Conservation (phyloP, 371 early-diverging fungal species). For the Capillidium rhysosporum region DNA sequence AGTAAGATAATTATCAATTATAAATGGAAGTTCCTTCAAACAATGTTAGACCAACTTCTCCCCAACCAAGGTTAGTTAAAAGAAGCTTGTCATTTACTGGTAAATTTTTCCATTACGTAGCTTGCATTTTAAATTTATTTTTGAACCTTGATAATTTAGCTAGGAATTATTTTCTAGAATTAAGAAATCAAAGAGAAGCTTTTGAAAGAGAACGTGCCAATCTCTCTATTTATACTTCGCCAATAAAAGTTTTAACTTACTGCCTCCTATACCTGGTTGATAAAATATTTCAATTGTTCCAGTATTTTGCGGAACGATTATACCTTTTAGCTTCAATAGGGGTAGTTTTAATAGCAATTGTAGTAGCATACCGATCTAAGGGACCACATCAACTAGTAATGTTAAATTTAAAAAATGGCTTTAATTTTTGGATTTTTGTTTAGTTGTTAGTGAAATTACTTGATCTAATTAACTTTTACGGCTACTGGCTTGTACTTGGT, state of each 20-base stretch:
- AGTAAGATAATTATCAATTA: no score
- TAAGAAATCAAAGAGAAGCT: background rate
- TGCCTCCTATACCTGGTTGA: conserved; percentile 1
- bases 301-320: background rate
- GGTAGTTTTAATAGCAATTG: background rate
- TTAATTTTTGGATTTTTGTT: background rate
- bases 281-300: conserved; percentile 2
- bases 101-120: background rate
- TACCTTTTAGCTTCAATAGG: background rate
- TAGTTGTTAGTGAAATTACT: background rate
- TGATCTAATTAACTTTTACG: conserved; percentile 26
- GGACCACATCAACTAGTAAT: conserved; percentile 8
- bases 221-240: conserved; percentile 3
- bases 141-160: background rate
- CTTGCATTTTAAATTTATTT: background rate
- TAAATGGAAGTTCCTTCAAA: background rate
- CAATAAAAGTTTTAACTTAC: conserved; percentile 4
- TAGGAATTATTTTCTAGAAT: background rate
- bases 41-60: background rate
- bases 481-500: conserved; percentile 69
- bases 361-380: background rate
- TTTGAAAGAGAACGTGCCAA: background rate
- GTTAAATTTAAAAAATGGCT: background rate
- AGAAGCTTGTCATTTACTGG: background rate
- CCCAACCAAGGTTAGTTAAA: background rate